Evolutionary conservation across 2,329 filamentous ascomycete genomes (phyloP), one percentile per base, ranked within the genome.

Genomic region (Aureobasidium sp.): DNA sequence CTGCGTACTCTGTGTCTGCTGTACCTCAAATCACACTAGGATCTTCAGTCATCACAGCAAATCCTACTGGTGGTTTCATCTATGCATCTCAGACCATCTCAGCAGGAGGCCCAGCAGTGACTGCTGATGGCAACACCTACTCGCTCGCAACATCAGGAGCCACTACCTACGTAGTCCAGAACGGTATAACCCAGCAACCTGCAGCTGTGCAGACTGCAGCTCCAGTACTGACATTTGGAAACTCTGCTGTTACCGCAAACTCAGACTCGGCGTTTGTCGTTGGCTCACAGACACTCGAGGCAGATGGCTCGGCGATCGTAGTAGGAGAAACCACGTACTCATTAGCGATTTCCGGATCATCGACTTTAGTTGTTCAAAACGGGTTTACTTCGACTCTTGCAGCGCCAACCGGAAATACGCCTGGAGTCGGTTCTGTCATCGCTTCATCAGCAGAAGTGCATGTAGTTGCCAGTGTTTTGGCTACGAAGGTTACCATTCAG

Each of bases 251-350:
- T 5, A 64, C 43, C 12, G 50, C 57, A n/a, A 47, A 57, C 27
- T 39, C 41, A 9, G 27, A 50, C 2, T 59, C 53, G 3, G 41
- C 12, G 12, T 63, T 53, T 34, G 34, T 61, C 5, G 26, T 63
- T 3, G 56, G 50, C 48, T 48, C 44, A 5, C 63, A 63, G 26
- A 65, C 61, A 15, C 46, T 63, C 13, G 2, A 59, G 2, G 50
- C 64, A 12, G 62, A 59, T 48, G 62, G 39, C 20, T 46, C 64
- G 17, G 59, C 36, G 7, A 59, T 67, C 29, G 61, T 63, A 1
- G 32, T 47, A 1, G 62, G n/a, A 1, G 44, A 43, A 17, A 60
- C 50, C 2, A 60, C 59, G 6, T 61, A 50, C 39, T 59, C 46
- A 6, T 20, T 65, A 3, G 32, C 29, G 6, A 34, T 39, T 6